Conservation (phyloP, 2,329 filamentous ascomycete genomes). For the Ophiocordyceps unilateralis region DNA sequence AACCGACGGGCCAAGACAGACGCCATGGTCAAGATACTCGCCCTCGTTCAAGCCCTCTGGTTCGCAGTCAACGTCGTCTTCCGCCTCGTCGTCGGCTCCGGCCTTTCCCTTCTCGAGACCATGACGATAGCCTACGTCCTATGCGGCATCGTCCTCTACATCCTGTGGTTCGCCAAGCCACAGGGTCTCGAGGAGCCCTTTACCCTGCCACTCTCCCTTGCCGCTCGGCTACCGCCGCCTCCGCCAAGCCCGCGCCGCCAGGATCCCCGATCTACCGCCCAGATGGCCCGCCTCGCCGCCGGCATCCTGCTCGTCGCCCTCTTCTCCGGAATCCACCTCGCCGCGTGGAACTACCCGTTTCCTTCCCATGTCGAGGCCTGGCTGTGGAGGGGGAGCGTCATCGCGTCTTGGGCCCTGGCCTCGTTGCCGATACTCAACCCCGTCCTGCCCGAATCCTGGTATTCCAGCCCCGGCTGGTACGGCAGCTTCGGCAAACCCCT, state of each 20-base stretch:
- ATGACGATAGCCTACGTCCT: not conserved
- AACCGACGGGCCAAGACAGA: not conserved
- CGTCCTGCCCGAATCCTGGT: not conserved
- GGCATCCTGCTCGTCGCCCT: not conserved
- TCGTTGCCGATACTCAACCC: not conserved
- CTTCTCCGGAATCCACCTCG: not conserved
- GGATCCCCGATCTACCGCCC: not conserved
- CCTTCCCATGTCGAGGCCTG: not conserved
- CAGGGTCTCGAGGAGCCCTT: not conserved
- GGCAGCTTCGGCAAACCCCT: not conserved
- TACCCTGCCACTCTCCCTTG: not conserved
- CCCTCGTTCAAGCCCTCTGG: not conserved
- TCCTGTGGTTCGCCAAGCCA: not conserved
- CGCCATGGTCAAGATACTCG: not conserved
- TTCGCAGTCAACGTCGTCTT: not conserved
- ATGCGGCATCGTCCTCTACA: not conserved
- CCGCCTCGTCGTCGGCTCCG: not conserved
- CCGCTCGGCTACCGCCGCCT: not conserved
- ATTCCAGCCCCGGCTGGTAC: not conserved
- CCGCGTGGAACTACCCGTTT: not conserved
- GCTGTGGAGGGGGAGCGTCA: not conserved
- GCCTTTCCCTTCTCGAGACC: not conserved
- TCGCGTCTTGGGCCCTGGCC: not conserved
- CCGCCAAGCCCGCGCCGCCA: not conserved
- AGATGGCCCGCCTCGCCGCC: not conserved